Base-by-base conservation (phyloP, 192 early-diverging fungal genomes). In the Coemansia sp. region DNA sequence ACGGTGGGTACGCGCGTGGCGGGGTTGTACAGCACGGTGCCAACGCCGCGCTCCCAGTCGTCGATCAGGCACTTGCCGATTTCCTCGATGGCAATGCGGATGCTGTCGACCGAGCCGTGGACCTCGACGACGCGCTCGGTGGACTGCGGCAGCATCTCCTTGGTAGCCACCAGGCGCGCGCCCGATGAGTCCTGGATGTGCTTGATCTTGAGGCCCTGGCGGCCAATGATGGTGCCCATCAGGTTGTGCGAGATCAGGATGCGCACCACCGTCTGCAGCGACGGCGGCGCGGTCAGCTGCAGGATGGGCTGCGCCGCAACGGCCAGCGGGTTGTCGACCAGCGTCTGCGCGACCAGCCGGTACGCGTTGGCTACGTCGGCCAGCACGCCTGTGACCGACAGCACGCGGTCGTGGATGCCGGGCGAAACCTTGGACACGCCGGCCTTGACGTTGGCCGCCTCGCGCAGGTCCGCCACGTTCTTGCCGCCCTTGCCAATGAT, bases 211-310 rank as follows among this genome's bases (percentile, higher is more conserved):
- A 85, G 69, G 54, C 96, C 96, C 72, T 89, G 89, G 66, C 95
- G 93, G 38, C 97, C 97, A 80, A 99, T 97, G 64, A 99, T 86
- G 58, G 89, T 90, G 20, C 92, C 92, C 89, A 99, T 95, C 49
- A 92, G 80, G 66, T 88, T 86, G 77, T 95, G 90, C 25, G 96
- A 93, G 67, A 99, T 93, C 68, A 99, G 85, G 18, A 99, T 75
- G 28, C 94, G 91, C 57, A 98, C 82, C 5, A 89, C 86, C 12
- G 89, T 86, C 63, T 79, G 82, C 54, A 49, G 34, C 40, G 73
- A 60, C 29, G 58, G 40, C 62, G 86, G 85, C 51, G 82, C 54
- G 25, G 84, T 77, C 56, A 84, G 81, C 49, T 84, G 86, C 52
- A 80, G 62, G 48, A 66, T 66, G 4, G 69, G 58, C 60, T 72